Evolutionary conservation across 2,329 filamentous ascomycete genomes (phyloP), one percentile per base, ranked within the genome.

Genomic region (Monilinia fructigena): DNA sequence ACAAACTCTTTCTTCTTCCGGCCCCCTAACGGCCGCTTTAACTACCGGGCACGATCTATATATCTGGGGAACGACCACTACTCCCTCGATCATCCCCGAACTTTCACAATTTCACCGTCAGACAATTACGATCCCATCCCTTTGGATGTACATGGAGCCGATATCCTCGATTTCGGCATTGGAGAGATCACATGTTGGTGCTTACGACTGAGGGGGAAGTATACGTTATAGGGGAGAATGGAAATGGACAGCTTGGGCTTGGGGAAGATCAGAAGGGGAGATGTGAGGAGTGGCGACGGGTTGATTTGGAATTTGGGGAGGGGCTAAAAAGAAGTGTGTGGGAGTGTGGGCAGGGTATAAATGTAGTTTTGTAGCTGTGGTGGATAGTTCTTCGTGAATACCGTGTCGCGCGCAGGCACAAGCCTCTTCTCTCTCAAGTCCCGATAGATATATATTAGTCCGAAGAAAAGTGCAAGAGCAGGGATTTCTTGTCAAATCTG

Each of bases 31-130:
- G 2, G 85, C 83, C 3, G 86, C 86, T 0, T 71, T 90, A 54
- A 89, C 86, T 0, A 77, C 80, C 14, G 84, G 83, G 2, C 79
- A 82, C 42, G 83, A 86, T 66, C 74, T 89, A 2, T 90, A 90
- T 72, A 74, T 84, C 31, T 90, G 87, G 87, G 87, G 88, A 40
- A 75, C 76, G n/a, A 64, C 70, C 5, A 65, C 71, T 47, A 68
- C 69, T 1, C 63, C 72, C 12, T 50, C 67, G 23, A 67, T 68
- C 26, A 47, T 73, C 10, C 54, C 74, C 3, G 66, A 70, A 23
- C 66, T 54, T 63, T 26, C 42, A 14, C 23, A 28, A 23, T 35
- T 20, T 11, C n/a, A 10, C 26, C 53, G 23, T 55, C 62, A 11
- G 26, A 31, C 16, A 20, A 64, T 38, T 50, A 69, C 40, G n/a